These are phyloP conservation scores for Tricholoma matsutake DNA, from an alignment of 768 basidiomycete species.

Conservation along the genomic window DNA sequence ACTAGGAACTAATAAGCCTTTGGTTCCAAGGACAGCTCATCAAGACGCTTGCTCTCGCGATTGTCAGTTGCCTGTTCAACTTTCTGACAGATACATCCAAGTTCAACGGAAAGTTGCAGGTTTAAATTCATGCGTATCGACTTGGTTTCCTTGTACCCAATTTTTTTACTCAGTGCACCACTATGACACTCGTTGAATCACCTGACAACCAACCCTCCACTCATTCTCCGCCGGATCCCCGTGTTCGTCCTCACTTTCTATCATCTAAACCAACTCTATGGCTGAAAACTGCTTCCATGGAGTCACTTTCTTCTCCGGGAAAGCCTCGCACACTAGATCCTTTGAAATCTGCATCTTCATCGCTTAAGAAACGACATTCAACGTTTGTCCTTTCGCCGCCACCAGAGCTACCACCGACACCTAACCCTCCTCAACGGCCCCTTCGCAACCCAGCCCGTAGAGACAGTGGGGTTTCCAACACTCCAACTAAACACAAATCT, in stretches of 20 bases:
- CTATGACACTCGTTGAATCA: conserved; percentile 11
- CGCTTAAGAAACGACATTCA: conserved; percentile 34
- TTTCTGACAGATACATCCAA: background rate
- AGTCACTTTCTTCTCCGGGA: conserved; percentile 13
- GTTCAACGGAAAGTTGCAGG: background rate
- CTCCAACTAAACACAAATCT: conserved; percentile 8
- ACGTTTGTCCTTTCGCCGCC: conserved; percentile 20
- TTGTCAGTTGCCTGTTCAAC: background rate
- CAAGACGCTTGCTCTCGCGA: too few species aligned
- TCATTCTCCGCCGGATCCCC: background rate
- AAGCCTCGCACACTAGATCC: conserved; percentile 2
- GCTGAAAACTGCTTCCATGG: conserved; percentile 19
- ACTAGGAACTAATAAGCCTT: too few species aligned
- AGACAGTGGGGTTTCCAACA: background rate
- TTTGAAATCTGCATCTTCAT: conserved; percentile 4
- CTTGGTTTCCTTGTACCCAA: background rate
- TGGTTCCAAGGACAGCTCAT: too few species aligned
- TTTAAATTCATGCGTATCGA: background rate
- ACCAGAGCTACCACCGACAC: conserved; percentile 16
- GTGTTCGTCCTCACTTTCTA: conserved; percentile 12
- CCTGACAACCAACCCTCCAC: background rate
- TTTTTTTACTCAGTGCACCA: background rate
- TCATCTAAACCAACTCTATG: conserved; percentile 18
- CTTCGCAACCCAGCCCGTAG: conserved; percentile 32
- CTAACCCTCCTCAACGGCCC: conserved; percentile 27